phyloP scores from a whole-genome alignment of 192 early-diverging fungal genomes.

The Rhizoclosmatium sp. region DNA sequence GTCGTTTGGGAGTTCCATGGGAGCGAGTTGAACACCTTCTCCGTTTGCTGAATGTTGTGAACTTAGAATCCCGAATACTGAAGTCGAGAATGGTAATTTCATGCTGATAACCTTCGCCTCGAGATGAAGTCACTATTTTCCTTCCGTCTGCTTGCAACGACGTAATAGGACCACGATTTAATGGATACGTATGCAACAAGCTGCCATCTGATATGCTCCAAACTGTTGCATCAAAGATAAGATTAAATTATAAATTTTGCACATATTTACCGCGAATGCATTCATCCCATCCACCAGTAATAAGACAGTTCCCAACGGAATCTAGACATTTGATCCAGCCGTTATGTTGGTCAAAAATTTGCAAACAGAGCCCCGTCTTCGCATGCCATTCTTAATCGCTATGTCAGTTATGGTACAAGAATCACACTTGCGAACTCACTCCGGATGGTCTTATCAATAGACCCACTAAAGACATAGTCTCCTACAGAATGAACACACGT shows the following conservation, averaged over 20 bases:
- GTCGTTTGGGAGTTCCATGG: background rate
- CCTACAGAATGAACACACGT: constrained; percentile 41
- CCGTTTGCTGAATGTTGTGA: background rate
- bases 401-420: background rate
- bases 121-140: constrained; percentile 36
- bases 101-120: constrained; percentile 49
- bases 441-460: constrained; percentile 48
- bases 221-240: background rate
- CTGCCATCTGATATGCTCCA: constrained; percentile 38
- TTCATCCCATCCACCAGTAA: constrained; percentile 57
- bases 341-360: constrained; percentile 35
- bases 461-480: constrained; percentile 50
- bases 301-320: constrained; percentile 20
- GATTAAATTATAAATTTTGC: background rate
- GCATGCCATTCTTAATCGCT: constrained; percentile 45
- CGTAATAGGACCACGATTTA: constrained; percentile 48
- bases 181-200: constrained; percentile 27
- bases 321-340: constrained; percentile 50
- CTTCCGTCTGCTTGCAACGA: constrained; percentile 40
- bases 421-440: constrained; percentile 29
- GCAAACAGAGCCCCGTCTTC: constrained; percentile 35
- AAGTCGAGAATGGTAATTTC: constrained; percentile 48
- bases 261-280: constrained; percentile 35
- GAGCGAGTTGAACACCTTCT: background rate
- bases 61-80: constrained; percentile 21